These are phyloP conservation scores for Triangularia verruculosa DNA, from an alignment of 2,329 filamentous ascomycete species.

Conservation along the genomic window DNA sequence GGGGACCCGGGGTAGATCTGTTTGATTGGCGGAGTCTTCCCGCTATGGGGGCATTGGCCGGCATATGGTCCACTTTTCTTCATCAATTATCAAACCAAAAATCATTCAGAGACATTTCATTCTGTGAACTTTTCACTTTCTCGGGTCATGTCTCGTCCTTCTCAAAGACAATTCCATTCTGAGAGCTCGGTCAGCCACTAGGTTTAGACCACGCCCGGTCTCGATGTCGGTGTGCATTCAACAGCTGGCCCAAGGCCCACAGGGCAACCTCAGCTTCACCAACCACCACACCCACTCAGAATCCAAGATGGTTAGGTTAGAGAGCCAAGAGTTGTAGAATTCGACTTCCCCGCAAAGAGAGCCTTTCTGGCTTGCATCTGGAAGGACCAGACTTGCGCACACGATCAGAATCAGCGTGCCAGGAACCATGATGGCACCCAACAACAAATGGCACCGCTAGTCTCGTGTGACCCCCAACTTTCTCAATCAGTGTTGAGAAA, in stretches of 20 bases:
- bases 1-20: constrained; percentile 5
- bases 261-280: neutral
- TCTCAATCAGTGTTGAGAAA: neutral
- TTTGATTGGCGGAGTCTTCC: constrained; percentile 15
- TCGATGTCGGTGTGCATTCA: neutral
- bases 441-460: neutral
- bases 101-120: constrained; percentile 6
- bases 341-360: neutral
- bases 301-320: neutral
- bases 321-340: neutral
- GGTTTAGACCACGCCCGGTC: neutral
- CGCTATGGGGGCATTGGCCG: neutral
- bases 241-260: neutral
- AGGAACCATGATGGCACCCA: too few relatives aligned
- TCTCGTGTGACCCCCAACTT: constrained; percentile 8
- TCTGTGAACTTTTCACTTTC: neutral
- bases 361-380: neutral
- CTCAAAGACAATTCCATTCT: neutral
- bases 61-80: neutral
- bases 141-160: neutral
- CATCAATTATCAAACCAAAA: constrained; percentile 7
- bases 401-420: neutral
- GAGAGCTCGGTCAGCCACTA: neutral
- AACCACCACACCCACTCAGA: neutral
- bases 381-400: neutral